Base-by-base conservation (phyloP, 441 rosid species). In the Theobroma grandiflorum region DNA sequence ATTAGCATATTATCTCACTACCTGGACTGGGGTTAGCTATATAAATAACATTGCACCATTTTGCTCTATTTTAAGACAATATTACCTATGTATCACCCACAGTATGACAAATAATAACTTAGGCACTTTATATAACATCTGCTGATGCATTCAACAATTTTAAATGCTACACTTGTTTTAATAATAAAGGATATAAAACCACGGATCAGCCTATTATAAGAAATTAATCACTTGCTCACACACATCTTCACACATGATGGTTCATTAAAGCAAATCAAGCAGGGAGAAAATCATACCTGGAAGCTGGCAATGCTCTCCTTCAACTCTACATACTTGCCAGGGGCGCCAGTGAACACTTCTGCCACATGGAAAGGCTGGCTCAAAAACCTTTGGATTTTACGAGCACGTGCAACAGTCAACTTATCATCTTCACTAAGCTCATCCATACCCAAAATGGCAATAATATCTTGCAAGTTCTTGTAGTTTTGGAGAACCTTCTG, bases 341-440 rank as follows among this genome's bases (percentile, higher is more conserved):
- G 93, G 66, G 98, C 98, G 84, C 98, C 98, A 0, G 98, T 94
- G 91, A 97, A 97, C 66, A 95, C 98, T 80, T 97, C 99, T 37
- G 98, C 98, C 7, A 97, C 98, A 67, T 97, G 98, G 97, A 95
- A 97, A 43, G 99, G 98, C 89, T 95, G 98, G 84, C 98, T 97
- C 94, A 95, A 89, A 91, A 97, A 97, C 83, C 92, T 90, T 79
- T 89, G 94, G 80, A 95, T 97, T 88, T 95, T 97, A 70, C 98
- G 99, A 67, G 99, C 99, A 82, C 97, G 98, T 8, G 99, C 97
- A 75, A 96, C 99, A 4, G 98, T 95, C 86, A 96, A 79, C 57
- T 96, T 95, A 81, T 95, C 99, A 80, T 96, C 99, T 88, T 96
- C 99, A 88, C 99, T 96, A 20, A 95, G 96, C 92, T 96, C 98